Evolutionary conservation across 495 filamentous ascomycete species (phyloP), one percentile per base, ranked within the genome.

Genomic region (Achaetomiella virescens): DNA sequence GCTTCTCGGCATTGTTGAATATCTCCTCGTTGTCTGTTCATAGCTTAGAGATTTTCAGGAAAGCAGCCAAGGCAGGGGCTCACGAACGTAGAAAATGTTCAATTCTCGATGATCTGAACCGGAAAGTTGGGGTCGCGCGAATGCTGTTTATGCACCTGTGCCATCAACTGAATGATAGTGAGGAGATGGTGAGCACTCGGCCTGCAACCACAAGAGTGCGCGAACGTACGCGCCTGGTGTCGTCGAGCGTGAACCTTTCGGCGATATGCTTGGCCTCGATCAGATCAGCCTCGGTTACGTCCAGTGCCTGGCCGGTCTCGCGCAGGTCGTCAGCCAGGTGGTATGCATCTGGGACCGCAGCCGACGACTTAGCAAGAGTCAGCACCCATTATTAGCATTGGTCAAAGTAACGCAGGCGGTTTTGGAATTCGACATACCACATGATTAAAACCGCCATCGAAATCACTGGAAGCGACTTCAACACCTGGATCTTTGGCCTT

Each of bases 121-220:
- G 67, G 67, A 22, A 70, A 73, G 45, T 73, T 73, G 6, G 69
- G 69, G 33, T 73, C 71, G 14, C 65, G 57, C 14, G 58, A 50
- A 42, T 73, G 67, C 36, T 61, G 60, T 31, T 58, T 54, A 47
- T 65, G 57, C 4, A 69, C 52, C 18, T 51, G 43, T 6, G 24
- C 48, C 60, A 65, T 58, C 52, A 65, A 51, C 65, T 67, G 37
- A 25, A 29, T 4, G 36, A 15, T 6, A 3, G 9, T 9, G n/a
- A 20, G 15, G n/a, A 1, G 4, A 6, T 25, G 3, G 10, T 21
- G 31, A 44, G 10, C 22, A 41, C 14, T 50, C 33, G 57, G 18
- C 18, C 15, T n/a, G 24, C n/a, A 6, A 0, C 6, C 14, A 6
- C 1, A 0, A 15, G 2, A 25, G 35, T 25, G 0, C 3, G 8